Evolutionary conservation across 441 rosid species (phyloP), one percentile per base, ranked within the genome.

Genomic region (Omphalea diandra): DNA sequence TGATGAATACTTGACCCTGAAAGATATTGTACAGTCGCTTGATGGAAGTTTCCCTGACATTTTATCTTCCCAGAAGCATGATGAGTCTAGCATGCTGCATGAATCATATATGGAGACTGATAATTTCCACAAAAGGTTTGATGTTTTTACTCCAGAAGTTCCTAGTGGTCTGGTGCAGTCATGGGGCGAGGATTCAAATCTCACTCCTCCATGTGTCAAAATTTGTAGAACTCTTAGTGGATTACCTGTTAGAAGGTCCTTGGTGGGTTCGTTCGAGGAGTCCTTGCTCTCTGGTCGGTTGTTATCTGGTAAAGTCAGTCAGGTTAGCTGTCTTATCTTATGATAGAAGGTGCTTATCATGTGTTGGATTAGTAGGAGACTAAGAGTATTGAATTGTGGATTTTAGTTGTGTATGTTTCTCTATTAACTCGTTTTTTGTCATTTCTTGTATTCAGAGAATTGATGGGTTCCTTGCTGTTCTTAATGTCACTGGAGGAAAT

Each of bases 211-310:
- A 59, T 63, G 67, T 61, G 73, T 70, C 61, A 84, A 81, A 70
- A 54, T 77, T 57, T 36, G 58, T 32, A 77, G 83, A 77, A 69
- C 76, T 63, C 75, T 72, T 44, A 57, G 79, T 38, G 81, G 83
- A 27, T 57, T 72, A 58, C 70, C 84, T 12, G 82, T 81, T 68
- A 84, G 77, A 75, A 81, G 90, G 78, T 83, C 86, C 38, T 81
- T 86, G 79, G 74, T 84, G 63, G 90, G 90, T 65, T 86, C 90
- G 43, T 86, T 86, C 80, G 90, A 86, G 87, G 88, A 86, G 72
- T 86, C 90, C n/a, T 60, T 86, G 63, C 70, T 86, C 35, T 83
- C 90, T 46, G 90, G 90, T 64, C 77, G 83, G 59, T 72, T 86
- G 62, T 72, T 80, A 73, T 81, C 87, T 18, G 70, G 84, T 58